Base-by-base conservation (phyloP, 257 asterid species). In the Cordia subcordata region DNA sequence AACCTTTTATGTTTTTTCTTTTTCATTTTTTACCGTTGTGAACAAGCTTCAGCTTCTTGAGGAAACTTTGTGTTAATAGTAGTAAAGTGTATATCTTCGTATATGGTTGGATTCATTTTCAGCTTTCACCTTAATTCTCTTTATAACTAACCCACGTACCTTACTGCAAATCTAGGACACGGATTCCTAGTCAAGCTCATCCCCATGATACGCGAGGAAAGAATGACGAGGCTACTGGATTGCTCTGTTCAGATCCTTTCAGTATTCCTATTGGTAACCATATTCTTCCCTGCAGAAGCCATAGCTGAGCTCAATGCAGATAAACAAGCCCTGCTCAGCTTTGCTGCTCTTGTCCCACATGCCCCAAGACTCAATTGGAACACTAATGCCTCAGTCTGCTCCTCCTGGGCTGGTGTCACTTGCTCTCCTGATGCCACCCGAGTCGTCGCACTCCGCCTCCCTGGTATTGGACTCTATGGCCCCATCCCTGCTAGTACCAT, bases 251-350 rank as follows among this genome's bases (percentile, higher is more conserved):
- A 32, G 1, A 37, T 42, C 53, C 60, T 68, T 58, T 52, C 54
- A 64, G 45, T 68, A 27, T 73, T 58, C 65, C 55, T 77, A 22
- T 39, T 39, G n/a, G n/a, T n/a, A n/a, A n/a, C n/a, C 44, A 39
- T 39, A 39, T 39, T 42, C 53, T 61, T 71, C 22, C 40, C 66
- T 13, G 63, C 73, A 27, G 16, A 47, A 10, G 47, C 53, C 32
- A 49, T 51, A 11, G 77, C 81, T 4, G 84, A 88, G 65, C 81
- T 88, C 49, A 77, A 68, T 10, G 78, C 93, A 11, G 96, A 88
- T 71, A 66, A 61, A 68, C 78, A 78, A 56, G 94, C 96, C 47
- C 94, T 88, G 39, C 79, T 83, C 8, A 86, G 83, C 69, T 88
- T 88, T 42, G 85, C 81, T 15, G 59, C 78, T 1, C 64, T 81